Conservation (phyloP, 768 basidiomycete genomes). For the Amanita phalloides region DNA sequence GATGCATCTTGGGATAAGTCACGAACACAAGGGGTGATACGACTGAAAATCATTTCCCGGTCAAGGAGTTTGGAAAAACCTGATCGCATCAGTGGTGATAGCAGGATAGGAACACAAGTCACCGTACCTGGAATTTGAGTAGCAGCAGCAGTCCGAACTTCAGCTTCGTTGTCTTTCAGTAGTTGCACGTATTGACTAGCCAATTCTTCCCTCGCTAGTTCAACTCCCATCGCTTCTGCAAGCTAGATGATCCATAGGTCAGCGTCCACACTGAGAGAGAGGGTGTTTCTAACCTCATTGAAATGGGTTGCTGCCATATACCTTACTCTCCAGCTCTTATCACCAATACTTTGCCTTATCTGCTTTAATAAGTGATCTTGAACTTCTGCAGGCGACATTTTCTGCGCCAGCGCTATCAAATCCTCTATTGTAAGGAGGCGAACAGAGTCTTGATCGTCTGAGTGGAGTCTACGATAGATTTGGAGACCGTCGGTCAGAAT, state of each 20-base stretch:
- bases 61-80: slow-evolving; percentile 93
- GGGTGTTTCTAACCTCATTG: slow-evolving; percentile 56
- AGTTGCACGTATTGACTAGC: slow-evolving; percentile 89
- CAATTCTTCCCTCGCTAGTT: slow-evolving; percentile 88
- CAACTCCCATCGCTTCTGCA: slow-evolving; percentile 81
- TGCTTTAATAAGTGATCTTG: slow-evolving; percentile 84
- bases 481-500: slow-evolving; percentile 83
- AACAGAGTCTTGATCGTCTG: slow-evolving; percentile 97
- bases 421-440: slow-evolving; percentile 92
- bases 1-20: slow-evolving; percentile 90
- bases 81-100: slow-evolving; percentile 17
- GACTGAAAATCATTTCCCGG: slow-evolving; percentile 85
- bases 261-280: background rate
- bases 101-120: background rate
- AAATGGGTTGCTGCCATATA: slow-evolving; percentile 99
- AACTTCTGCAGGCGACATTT: slow-evolving; percentile 78
- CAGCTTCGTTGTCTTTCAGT: slow-evolving; percentile 97
- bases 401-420: slow-evolving; percentile 84
- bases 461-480: slow-evolving; percentile 87
- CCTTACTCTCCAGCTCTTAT: slow-evolving; percentile 98
- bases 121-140: slow-evolving; percentile 89
- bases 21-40: slow-evolving; percentile 89
- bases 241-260: slow-evolving; percentile 37
- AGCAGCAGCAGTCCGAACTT: slow-evolving; percentile 92
- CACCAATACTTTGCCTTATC: slow-evolving; percentile 78